phyloP scores from a whole-genome alignment of 2,329 filamentous ascomycete genomes.

The Calonectria multiphialidica region DNA sequence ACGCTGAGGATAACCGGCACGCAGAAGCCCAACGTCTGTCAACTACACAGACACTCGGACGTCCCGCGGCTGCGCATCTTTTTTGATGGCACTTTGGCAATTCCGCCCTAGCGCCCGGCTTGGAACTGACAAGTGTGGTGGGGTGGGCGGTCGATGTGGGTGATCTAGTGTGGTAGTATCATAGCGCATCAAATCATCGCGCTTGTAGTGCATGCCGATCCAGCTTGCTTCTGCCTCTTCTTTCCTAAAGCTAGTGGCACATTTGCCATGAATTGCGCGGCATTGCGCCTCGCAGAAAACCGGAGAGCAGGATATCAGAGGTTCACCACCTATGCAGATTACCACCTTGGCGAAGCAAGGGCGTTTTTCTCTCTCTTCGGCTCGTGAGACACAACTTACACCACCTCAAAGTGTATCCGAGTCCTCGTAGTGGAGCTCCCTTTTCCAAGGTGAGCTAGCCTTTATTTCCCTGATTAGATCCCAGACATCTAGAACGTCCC shows the following conservation, averaged over 20 bases:
- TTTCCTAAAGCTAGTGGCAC: background rate
- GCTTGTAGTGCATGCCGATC: background rate
- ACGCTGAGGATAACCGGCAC: background rate
- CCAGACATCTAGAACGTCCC: background rate
- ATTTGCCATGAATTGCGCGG: background rate
- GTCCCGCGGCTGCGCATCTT: background rate
- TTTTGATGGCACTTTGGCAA: slow-evolving; percentile 10
- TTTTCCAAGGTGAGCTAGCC: background rate
- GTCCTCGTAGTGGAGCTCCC: slow-evolving; percentile 24
- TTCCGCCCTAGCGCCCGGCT: slow-evolving; percentile 19
- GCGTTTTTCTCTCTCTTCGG: background rate
- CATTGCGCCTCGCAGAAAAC: background rate
- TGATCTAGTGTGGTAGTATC: slow-evolving; percentile 19
- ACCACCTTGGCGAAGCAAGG: background rate
- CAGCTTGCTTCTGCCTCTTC: slow-evolving; percentile 10
- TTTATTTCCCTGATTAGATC: slow-evolving; percentile 4
- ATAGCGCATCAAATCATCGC: slow-evolving; percentile 8
- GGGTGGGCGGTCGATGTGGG: slow-evolving; percentile 19
- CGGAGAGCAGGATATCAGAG: background rate
- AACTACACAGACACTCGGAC: background rate
- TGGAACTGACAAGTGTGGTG: background rate
- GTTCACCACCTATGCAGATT: background rate
- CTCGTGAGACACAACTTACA: slow-evolving; percentile 13
- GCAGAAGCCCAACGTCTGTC: background rate
- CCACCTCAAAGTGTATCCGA: slow-evolving; percentile 1